Base-by-base conservation (phyloP, 2,329 filamentous ascomycete genomes). In the Cladophialophora carrionii region DNA sequence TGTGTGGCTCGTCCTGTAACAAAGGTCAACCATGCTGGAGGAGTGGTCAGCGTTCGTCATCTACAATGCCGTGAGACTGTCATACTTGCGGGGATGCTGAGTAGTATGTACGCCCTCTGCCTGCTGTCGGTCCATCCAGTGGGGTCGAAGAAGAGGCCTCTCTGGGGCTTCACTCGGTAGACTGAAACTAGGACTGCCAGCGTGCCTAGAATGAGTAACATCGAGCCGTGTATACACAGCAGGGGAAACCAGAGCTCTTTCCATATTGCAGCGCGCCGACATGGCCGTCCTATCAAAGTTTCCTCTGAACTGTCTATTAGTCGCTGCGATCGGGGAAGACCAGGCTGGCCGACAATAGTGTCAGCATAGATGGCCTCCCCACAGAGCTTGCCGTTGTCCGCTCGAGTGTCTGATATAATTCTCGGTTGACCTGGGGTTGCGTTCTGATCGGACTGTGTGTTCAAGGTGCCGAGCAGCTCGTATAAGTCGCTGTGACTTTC, bases 1-100 rank as follows among this genome's bases (percentile, higher is more conserved):
- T 65, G 63, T 31, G 63, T 24, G 10, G 58, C 63, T n/a, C 63
- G 49, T 17, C 57, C 31, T 5, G 58, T 57, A 26, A 65, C 46
- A 32, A 65, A 65, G 1, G 59, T 57, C 63, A 65, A 26, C 58
- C 63, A 62, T 24, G 63, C 63, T 65, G 29, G 17, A 5, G 29
- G 10, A 1, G 46, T 55, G 4, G n/a, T 48, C 17, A 60, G 52
- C 24, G 20, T n/a, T 43, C 34, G 17, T 37, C 52, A 10, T 8
- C 31, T 2, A 32, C 31, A 17, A 57, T 5, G 20, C 34, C 8
- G 34, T 4, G 31, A 29, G 54, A 1, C 10, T 43, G 4, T 46
- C 54, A 54, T 54, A 57, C 54, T 57, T 41, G 54, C 54, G 22
- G 54, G 54, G 3, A 57, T 43, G 8, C 22, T 57, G 22, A 57